Evolutionary conservation across 73 alveolate species (phyloP).

Genomic region (Paramecium pentaurelia): DNA sequence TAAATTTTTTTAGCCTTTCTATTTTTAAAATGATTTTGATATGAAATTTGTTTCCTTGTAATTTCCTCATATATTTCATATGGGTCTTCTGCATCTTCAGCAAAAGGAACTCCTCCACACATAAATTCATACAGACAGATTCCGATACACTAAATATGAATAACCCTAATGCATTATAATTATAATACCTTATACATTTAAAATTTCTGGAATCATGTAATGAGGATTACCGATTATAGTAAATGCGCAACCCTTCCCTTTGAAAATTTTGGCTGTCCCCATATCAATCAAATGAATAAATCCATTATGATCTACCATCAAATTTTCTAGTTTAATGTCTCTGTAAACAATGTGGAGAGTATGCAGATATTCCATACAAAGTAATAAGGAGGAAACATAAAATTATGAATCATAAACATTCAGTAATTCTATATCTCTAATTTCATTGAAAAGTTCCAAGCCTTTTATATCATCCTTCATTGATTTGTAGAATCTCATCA

Average conservation of each 20-base stretch:
- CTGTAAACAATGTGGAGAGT: constrained; percentile 67
- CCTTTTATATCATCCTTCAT: constrained; percentile 73
- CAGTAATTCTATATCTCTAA: constrained; percentile 76
- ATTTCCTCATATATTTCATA: constrained; percentile 65
- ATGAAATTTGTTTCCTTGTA: constrained; percentile 59
- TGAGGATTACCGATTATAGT: constrained; percentile 78
- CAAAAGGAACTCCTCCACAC: constrained; percentile 74
- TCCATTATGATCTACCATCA: constrained; percentile 74
- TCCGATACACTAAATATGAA: constrained; percentile 70
- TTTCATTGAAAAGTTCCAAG: constrained; percentile 74
- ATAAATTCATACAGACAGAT: constrained; percentile 70
- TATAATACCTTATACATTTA: constrained; percentile 66
- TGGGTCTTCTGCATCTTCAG: constrained; percentile 71
- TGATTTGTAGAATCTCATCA: constrained; percentile 74
- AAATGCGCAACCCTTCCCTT: constrained; percentile 68
- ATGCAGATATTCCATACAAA: constrained; percentile 74
- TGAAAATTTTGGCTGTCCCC: constrained; percentile 72
- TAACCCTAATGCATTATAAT: constrained; percentile 14
- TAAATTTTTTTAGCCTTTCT: constrained; percentile 64
- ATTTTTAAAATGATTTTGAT: constrained; percentile 61
- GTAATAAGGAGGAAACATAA: constrained; percentile 66
- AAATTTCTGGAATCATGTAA: constrained; percentile 76
- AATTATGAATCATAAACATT: constrained; percentile 69
- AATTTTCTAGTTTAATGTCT: constrained; percentile 77
- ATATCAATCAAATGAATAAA: constrained; percentile 70